Evolutionary conservation across 2,329 filamentous ascomycete genomes (phyloP).

Genomic region (Alternaria incomplexa): DNA sequence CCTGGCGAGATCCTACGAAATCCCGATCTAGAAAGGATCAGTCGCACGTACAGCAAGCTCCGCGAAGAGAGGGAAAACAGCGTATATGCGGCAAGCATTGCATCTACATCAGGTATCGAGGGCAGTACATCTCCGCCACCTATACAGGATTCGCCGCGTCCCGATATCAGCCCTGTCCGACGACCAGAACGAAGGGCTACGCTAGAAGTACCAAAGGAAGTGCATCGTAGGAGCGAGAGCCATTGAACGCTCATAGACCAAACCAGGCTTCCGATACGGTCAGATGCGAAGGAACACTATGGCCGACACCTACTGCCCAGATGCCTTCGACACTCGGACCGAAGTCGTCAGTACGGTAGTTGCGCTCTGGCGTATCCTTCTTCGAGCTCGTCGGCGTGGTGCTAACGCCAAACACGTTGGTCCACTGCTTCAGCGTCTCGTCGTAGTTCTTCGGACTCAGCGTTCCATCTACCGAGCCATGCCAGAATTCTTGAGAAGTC

Average conservation of each 20-base stretch:
- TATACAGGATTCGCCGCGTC: conserved; percentile 7
- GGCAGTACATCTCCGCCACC: conserved; percentile 23
- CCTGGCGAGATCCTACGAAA: conserved; percentile 62
- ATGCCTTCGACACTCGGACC: conserved; percentile 34
- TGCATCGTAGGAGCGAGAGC: conserved; percentile 19
- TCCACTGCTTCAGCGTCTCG: conserved; percentile 55
- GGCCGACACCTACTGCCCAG: conserved; percentile 37
- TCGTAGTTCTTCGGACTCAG: conserved; percentile 62
- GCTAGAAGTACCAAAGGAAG: conserved; percentile 30
- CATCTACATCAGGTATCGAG: conserved; percentile 34
- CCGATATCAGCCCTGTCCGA: conserved; percentile 17
- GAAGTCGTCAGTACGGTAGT: conserved; percentile 38
- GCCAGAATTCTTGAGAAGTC: conserved; percentile 57
- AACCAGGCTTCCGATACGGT: conserved; percentile 37
- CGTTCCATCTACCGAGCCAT: conserved; percentile 60
- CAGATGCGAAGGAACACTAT: conserved; percentile 34
- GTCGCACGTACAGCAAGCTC: conserved; percentile 51
- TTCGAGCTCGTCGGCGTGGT: conserved; percentile 29
- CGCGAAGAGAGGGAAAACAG: conserved; percentile 46
- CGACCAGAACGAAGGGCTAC: conserved; percentile 22
- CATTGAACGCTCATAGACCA: conserved; percentile 22
- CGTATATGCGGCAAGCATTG: conserved; percentile 48
- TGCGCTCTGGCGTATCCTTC: conserved; percentile 36
- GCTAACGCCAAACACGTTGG: conserved; percentile 36
- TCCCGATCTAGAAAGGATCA: conserved; percentile 46